phyloP scores from a whole-genome alignment of 345 rosid genomes.

The Viola odorata region DNA sequence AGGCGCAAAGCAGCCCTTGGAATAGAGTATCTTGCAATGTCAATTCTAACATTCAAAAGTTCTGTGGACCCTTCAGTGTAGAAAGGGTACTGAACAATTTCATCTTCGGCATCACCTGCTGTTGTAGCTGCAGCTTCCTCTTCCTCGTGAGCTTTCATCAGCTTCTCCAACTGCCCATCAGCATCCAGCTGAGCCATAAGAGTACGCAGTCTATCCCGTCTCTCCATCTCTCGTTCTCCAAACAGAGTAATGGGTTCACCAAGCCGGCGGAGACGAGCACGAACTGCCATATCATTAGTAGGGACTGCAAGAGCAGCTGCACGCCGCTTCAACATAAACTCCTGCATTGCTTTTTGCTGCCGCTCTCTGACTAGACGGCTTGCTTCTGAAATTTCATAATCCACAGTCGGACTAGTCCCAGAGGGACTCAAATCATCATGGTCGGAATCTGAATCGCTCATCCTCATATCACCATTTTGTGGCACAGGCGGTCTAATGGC shows the following conservation, averaged over 20 bases:
- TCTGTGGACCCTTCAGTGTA: constrained; percentile 74
- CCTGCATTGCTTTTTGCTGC: constrained; percentile 85
- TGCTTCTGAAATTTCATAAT: constrained; percentile 60
- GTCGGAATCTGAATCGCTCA: constrained; percentile 55
- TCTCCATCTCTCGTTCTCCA: constrained; percentile 97
- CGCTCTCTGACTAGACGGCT: constrained; percentile 66
- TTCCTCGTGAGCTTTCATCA: constrained; percentile 84
- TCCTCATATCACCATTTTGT: constrained; percentile 52
- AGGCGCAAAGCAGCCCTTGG: constrained; percentile 63
- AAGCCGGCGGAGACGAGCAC: constrained; percentile 79
- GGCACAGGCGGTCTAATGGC: constrained; percentile 44
- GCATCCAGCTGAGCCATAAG: constrained; percentile 84
- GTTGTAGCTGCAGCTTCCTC: constrained; percentile 57
- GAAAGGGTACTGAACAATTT: constrained; percentile 65
- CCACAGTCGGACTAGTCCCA: constrained; percentile 18
- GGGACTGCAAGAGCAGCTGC: constrained; percentile 97
- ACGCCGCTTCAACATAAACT: constrained; percentile 71
- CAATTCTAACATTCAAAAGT: constrained; percentile 64
- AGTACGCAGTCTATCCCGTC: constrained; percentile 79
- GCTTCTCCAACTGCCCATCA: constrained; percentile 74
- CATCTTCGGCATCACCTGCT: constrained; percentile 52
- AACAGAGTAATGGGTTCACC: constrained; percentile 91
- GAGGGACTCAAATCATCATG: constrained; percentile 32
- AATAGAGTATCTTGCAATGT: constrained; percentile 68
- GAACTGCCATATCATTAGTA: constrained; percentile 86